Evolutionary conservation across 2,329 filamentous ascomycete genomes (phyloP), one percentile per base, ranked within the genome.

Genomic region (Lecanoromycetidae sp.): DNA sequence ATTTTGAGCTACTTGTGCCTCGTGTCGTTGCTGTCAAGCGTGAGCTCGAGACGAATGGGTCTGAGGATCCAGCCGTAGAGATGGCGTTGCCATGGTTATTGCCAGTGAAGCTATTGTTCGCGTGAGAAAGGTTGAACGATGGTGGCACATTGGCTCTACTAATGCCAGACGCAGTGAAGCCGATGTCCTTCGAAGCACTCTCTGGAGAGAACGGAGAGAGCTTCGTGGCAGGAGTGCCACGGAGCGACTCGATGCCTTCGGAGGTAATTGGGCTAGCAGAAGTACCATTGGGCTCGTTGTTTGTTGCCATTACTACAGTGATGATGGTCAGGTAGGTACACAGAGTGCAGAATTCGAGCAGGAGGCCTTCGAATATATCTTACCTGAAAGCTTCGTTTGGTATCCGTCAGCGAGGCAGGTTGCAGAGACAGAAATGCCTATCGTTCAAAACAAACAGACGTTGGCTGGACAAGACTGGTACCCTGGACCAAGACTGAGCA

Each of bases 161-260:
- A 20, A 46, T 36, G 13, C 39, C 49, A 23, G 39, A 38, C 9
- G 15, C 34, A 19, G 26, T 32, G 13, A 23, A 13, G 17, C 45
- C 49, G 15, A 27, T 22, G 19, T 70, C 71, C 30, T 64, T 62
- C 12, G 71, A 70, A 43, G 62, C 62, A 33, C 77, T 75, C 13
- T 77, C 74, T 0, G 79, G 78, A 3, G 79, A 83, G 58, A 82
- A 82, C 5, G 73, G 65, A 4, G 79, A 80, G 34, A 80, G 54
- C 41, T 72, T 74, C 6, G 79, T 82, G 49, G 81, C 77, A 0
- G 80, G 80, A 5, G 81, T 84, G 13, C 72, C 74, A 55, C 76
- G 72, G 57, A 70, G 72, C 9, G 79, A 80, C 43, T 76, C 74
- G 26, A 68, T 69, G 17, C 66, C 69, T 37, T 70, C 73, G 13